Base-by-base conservation (phyloP, 495 filamentous ascomycete genomes). In the Neurospora intermedia region DNA sequence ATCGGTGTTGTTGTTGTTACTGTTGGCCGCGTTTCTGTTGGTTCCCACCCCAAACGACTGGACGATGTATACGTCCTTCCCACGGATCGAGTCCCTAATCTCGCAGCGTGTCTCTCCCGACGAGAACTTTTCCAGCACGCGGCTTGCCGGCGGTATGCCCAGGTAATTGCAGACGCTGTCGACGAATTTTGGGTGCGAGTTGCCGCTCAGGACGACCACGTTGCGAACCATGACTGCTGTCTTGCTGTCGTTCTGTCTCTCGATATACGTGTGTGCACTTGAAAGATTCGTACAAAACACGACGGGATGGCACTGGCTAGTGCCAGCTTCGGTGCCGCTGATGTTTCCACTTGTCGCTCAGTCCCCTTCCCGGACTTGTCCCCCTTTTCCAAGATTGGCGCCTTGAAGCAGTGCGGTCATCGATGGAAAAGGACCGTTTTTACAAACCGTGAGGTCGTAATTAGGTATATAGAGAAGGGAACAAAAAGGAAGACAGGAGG, bases 31-130 rank as follows among this genome's bases (percentile, higher is more conserved):
- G 23, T 66, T 46, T 40, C 39, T 43, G 31, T 18, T 40, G 6
- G 20, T 20, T 3, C 74, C 74, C 2, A 73, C 71, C 13, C 79
- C 79, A 54, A 83, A 83, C 42, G 91, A 93, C 81, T 98, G 94
- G 76, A 98, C 92, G 81, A 98, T 96, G 83, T 96, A 97, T 78
- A 99, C 95, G 87, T 98, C 96, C 81, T 99, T 99, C 73, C 91
- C 96, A 76, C 96, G 92, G 48, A 99, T 94, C 31, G 93, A 96
- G 83, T 98, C 96, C 78, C 92, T 85, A 76, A 99, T 96, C 82
- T 98, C 96, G 73, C 97, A 94, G 42, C 96, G 90, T 73, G 92
- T 98, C 78, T 98, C 96, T 66, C 96, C 96, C 70, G 95, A 93
- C 18, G 91, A 90, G 82, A 99, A 99, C 84, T 97, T 98, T 75